These are phyloP conservation scores for Ceratobasidium sp. DNA, from an alignment of 1,284 basidiomycete species.

Conservation along the genomic window DNA sequence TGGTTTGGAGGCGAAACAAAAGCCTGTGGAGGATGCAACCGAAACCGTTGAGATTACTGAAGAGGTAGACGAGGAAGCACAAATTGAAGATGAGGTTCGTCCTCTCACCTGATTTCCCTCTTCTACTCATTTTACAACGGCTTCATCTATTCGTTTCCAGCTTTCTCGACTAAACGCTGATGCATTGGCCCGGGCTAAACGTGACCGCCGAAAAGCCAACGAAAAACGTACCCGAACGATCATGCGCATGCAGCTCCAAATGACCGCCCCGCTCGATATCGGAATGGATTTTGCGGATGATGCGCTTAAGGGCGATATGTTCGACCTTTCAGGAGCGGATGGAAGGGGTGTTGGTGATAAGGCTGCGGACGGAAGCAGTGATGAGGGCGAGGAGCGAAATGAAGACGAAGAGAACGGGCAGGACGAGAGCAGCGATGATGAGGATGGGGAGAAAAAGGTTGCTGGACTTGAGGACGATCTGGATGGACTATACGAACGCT, in stretches of 20 bases:
- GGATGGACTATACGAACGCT: constrained; percentile 90
- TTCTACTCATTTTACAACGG: background rate
- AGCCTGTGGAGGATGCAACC: constrained; percentile 76
- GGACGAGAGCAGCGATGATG: constrained; percentile 68
- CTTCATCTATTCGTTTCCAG: constrained; percentile 60
- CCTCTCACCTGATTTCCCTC: constrained; percentile 11
- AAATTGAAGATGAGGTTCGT: constrained; percentile 87
- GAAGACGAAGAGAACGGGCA: constrained; percentile 53
- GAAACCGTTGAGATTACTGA: constrained; percentile 83
- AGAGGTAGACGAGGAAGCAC: constrained; percentile 85
- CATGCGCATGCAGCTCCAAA: constrained; percentile 95
- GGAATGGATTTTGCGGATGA: constrained; percentile 89
- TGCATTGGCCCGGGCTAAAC: constrained; percentile 77
- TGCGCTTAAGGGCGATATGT: constrained; percentile 80
- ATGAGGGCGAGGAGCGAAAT: constrained; percentile 59
- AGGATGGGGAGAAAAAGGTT: constrained; percentile 76
- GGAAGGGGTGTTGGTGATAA: constrained; percentile 63
- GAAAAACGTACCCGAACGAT: constrained; percentile 90
- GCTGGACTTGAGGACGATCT: constrained; percentile 84
- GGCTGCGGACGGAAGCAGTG: constrained; percentile 65
- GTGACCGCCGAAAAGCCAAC: constrained; percentile 88
- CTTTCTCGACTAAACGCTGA: constrained; percentile 88
- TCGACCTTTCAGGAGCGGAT: constrained; percentile 81
- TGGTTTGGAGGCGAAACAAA: constrained; percentile 84
- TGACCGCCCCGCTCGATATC: constrained; percentile 96